A percentile compares a stretch with the other conserved stretches of the same genome.
Conservation (phyloP, 1,284 basidiomycete species). For the Hymenochaete sp. region DNA sequence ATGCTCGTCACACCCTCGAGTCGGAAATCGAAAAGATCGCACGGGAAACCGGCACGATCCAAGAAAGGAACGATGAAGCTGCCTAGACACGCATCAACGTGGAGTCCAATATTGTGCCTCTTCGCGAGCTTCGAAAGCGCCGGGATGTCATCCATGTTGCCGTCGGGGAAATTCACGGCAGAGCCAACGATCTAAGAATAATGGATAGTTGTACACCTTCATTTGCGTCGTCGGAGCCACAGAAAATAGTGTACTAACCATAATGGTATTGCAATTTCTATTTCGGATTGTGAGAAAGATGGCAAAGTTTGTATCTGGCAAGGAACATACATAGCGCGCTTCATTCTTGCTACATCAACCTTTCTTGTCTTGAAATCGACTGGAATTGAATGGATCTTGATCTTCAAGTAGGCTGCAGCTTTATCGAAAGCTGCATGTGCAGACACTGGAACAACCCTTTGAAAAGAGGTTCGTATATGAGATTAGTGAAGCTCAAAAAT, state of each 20-base stretch:
- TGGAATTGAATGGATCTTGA: constrained; percentile 86
- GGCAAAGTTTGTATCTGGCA: constrained; percentile 3
- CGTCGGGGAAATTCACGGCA: constrained; percentile 88
- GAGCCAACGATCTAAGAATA: constrained; percentile 75
- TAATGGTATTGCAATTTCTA: constrained; percentile 76
- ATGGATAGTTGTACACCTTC: constrained; percentile 1
- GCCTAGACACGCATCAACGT: constrained; percentile 91
- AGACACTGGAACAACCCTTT: constrained; percentile 74
- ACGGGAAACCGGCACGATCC: constrained; percentile 42
- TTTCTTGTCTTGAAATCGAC: constrained; percentile 78
- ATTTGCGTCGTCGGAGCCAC: background rate
- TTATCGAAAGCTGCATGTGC: constrained; percentile 97
- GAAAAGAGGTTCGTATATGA: constrained; percentile 14
- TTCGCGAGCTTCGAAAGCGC: constrained; percentile 72
- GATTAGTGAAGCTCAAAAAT: background rate
- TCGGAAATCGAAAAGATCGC: constrained; percentile 76
- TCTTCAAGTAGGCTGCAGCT: constrained; percentile 81
- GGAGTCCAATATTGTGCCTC: constrained; percentile 73
- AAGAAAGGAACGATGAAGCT: constrained; percentile 90
- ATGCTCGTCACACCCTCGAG: constrained; percentile 84
- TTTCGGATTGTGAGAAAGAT: constrained; percentile 4
- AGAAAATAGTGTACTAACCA: constrained; percentile 37
- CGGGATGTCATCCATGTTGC: constrained; percentile 83
- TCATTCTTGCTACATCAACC: constrained; percentile 71
- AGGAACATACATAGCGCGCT: constrained; percentile 73